Conservation (phyloP, 805 yeast species). For the Spathaspora boniae region DNA sequence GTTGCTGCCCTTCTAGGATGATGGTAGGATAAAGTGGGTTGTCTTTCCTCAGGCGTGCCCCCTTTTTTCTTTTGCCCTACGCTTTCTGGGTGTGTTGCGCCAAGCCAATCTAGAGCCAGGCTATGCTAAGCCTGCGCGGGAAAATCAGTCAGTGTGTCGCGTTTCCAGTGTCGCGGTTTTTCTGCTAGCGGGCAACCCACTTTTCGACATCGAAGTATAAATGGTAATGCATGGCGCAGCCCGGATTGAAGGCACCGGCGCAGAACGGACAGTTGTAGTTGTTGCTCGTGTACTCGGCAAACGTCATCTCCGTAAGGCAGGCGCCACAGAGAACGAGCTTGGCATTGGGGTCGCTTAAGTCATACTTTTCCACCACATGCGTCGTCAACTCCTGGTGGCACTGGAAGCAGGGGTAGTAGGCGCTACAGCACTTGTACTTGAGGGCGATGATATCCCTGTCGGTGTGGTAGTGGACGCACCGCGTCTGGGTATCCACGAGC, state of each 20-base stretch:
- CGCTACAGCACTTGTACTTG: conserved; percentile 35
- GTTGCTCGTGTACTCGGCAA: conserved; percentile 20
- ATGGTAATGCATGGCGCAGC: conserved; percentile 33
- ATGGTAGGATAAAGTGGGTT: conserved; percentile 1
- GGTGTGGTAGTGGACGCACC: conserved; percentile 37
- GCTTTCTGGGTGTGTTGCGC: conserved; percentile 1
- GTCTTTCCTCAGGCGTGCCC: conserved; percentile 1
- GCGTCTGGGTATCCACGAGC: conserved; percentile 26
- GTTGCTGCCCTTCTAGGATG: too few relatives aligned
- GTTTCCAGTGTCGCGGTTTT: too few relatives aligned
- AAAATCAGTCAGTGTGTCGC: conserved; percentile 1
- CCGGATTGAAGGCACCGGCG: conserved; percentile 30
- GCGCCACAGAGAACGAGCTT: conserved; percentile 35
- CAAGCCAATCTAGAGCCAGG: background rate
- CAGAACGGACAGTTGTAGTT: conserved; percentile 23
- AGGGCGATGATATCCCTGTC: conserved; percentile 36
- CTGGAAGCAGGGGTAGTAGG: conserved; percentile 37
- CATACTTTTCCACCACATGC: conserved; percentile 16
- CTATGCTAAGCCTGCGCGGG: background rate
- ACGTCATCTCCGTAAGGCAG: conserved; percentile 28
- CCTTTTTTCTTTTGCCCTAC: too few relatives aligned
- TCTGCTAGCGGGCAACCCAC: too few relatives aligned
- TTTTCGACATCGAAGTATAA: conserved; percentile 32
- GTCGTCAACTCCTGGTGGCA: conserved; percentile 26
- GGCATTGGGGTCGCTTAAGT: conserved; percentile 7